Base-by-base conservation (phyloP, 2,329 filamentous ascomycete species). In the Ascocoryne sarcoides region DNA sequence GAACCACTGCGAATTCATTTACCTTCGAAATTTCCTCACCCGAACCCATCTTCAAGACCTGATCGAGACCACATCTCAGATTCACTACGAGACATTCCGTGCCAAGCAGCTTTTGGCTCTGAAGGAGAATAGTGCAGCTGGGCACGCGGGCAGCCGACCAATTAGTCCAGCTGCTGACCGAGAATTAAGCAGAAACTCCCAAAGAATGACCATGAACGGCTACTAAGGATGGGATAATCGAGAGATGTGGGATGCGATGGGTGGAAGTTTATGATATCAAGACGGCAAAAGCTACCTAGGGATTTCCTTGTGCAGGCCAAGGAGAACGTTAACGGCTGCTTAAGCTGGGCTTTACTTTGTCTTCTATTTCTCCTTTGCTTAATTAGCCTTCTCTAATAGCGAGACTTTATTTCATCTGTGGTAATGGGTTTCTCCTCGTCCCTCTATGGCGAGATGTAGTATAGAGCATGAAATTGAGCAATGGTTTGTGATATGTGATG, bases 41-140 rank as follows among this genome's bases (percentile, higher is more conserved):
- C 87, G 92, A 62, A 96, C 92, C 50, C 92, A 98, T 67, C 79
- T 98, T 43, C 92, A 98, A 74, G 92, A 98, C 61, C 79, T 98
- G 54, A 95, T 98, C 66, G 92, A 98, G 71, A 98, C 92, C 21
- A 98, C 92, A 35, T 95, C 89, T 55, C 92, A 98, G 73, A 98
- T 95, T 67, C 92, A 98, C 76, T 98, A 98, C 75, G 92, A 98
- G 75, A 94, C 88, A 45, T 98, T 98, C 89, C 89, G 92, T 67
- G 89, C 92, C 59, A 98, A 98, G 81, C 92, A 98, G 69, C 74
- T 98, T 59, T 71, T 98, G 61, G 92, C 92, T 43, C 76, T 98
- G 63, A 98, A 96, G 79, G 92, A 98, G 74, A 95, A 84, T 75
- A 94, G 86, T 61, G 86, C 87, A 54, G 84, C 87, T 52, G 60